These are phyloP conservation scores for Penicillium flavigenum DNA, from an alignment of 495 filamentous ascomycete genomes.

Conservation along the genomic window DNA sequence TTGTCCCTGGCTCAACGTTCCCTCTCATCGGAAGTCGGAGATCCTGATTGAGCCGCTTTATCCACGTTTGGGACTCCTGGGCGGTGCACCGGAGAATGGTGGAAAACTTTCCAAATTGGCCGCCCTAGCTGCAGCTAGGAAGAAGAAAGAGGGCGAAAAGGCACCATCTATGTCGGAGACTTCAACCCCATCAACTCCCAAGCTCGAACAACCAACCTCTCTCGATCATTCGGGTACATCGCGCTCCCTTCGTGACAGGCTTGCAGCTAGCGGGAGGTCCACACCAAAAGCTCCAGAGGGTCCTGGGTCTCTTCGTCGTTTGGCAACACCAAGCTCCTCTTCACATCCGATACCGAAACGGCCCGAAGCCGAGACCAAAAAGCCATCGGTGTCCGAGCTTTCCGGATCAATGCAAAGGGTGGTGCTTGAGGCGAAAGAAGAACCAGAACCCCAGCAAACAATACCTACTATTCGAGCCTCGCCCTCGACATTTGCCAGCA, in stretches of 20 bases:
- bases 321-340: conserved; percentile 23
- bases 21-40: conserved; percentile 61
- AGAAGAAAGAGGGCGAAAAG: conserved; percentile 71
- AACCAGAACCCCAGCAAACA: conserved; percentile 19
- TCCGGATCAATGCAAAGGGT: conserved; percentile 3
- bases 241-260: conserved; percentile 39
- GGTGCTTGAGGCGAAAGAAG: conserved; percentile 4
- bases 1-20: conserved; percentile 81
- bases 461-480: conserved; percentile 35
- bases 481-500: conserved; percentile 69
- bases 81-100: conserved; percentile 61
- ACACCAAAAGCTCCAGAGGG: conserved; percentile 31
- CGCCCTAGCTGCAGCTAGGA: conserved; percentile 81
- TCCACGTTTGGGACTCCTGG: conserved; percentile 65
- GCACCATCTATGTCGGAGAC: conserved; percentile 29
- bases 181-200: conserved; percentile 5
- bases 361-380: conserved; percentile 20
- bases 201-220: conserved; percentile 19
- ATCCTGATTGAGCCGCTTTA: conserved; percentile 63
- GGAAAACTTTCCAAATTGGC: conserved; percentile 86
- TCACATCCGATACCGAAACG: conserved; percentile 22
- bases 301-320: conserved; percentile 23
- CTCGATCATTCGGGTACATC: conserved; percentile 25
- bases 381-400: conserved; percentile 6
- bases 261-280: conserved; percentile 34